Base-by-base conservation (phyloP, 768 basidiomycete genomes). In the Auriscalpium vulgare region DNA sequence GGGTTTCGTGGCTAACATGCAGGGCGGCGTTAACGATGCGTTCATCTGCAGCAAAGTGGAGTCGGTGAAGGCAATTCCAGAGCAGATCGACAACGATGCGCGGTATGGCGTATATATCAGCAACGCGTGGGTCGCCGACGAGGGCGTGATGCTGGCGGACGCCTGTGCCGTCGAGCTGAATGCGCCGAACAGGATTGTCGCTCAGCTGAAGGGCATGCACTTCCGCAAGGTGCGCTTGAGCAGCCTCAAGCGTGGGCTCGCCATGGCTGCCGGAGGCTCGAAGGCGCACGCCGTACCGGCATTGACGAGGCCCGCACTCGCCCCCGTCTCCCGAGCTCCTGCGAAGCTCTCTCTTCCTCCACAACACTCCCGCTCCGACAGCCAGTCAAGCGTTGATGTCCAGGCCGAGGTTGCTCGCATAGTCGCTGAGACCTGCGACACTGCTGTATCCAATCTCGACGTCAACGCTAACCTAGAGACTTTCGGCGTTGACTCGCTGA, bases 1-100 rank as follows among this genome's bases (percentile, higher is more conserved):
- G 0, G 88, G 88, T 3, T 87, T 89, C 67, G 69, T 88, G 37
- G 76, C 81, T 23, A 90, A 89, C 66, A 65, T 81, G 63, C 77
- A 74, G 43, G 79, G 76, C 8, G 67, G 70, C 10, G 53, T 71
- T 23, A 70, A 78, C 29, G 78, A 85, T 53, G 83, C 77, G 1
- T 84, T 79, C 65, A 84, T 90, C 53, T 89, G 87, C 72, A 77
- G 69, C 34, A 73, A 77, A 21, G 72, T 87, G 35, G 78, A 74
- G 14, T 63, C 72, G 6, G 70, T 85, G 44, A 75, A 75, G 54
- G 63, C 81, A 6, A 62, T 86, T 1, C 71, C 78, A 2, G 65
- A 72, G 16, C 59, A 71, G 2, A 56, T 83, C 40, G 72, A 77
- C 58, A 66, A 72, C 23, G 65, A 71, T 8, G 69, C 68, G 6